A percentile compares a stretch with the other conserved stretches of the same genome.
Evolutionary conservation across 352 stramenopile genomes (phyloP).

Genomic region (Phytopythium boreale): DNA sequence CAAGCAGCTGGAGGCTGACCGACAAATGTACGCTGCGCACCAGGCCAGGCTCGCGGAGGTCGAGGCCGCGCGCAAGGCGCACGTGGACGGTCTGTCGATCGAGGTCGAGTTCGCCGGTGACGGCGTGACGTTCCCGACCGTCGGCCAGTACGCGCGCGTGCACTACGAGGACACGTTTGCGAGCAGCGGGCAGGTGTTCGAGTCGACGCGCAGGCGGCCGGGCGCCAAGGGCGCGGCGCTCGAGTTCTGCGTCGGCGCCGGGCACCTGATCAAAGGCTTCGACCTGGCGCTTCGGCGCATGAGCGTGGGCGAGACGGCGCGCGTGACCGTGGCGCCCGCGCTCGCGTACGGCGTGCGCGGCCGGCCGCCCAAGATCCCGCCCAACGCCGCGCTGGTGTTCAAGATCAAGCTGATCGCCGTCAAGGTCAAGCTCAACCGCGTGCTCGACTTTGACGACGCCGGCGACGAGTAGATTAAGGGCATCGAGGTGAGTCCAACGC

Average conservation of each 20-base stretch:
- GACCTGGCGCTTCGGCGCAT: slow-evolving; percentile 70
- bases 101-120: slow-evolving; percentile 60
- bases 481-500: background rate
- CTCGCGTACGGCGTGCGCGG: slow-evolving; percentile 76
- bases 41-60: slow-evolving; percentile 41
- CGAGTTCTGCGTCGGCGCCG: slow-evolving; percentile 71
- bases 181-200: slow-evolving; percentile 47
- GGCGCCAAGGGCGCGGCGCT: slow-evolving; percentile 30
- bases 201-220: slow-evolving; percentile 57
- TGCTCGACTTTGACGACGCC: background rate
- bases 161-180: slow-evolving; percentile 68
- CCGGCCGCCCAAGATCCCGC: slow-evolving; percentile 58
- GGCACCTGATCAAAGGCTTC: slow-evolving; percentile 66
- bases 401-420: slow-evolving; percentile 81
- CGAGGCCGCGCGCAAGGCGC: slow-evolving; percentile 33
- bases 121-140: slow-evolving; percentile 44
- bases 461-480: background rate
- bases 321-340: slow-evolving; percentile 55
- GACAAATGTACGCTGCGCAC: slow-evolving; percentile 33
- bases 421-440: slow-evolving; percentile 59
- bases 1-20: slow-evolving; percentile 40
- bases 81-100: slow-evolving; percentile 42
- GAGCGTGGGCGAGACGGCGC: slow-evolving; percentile 71
- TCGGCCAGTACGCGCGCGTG: slow-evolving; percentile 67
- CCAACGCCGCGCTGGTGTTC: slow-evolving; percentile 69